Evolutionary conservation across 768 basidiomycete genomes (phyloP), one percentile per base, ranked within the genome.

Genomic region (Gymnopilus junonius): DNA sequence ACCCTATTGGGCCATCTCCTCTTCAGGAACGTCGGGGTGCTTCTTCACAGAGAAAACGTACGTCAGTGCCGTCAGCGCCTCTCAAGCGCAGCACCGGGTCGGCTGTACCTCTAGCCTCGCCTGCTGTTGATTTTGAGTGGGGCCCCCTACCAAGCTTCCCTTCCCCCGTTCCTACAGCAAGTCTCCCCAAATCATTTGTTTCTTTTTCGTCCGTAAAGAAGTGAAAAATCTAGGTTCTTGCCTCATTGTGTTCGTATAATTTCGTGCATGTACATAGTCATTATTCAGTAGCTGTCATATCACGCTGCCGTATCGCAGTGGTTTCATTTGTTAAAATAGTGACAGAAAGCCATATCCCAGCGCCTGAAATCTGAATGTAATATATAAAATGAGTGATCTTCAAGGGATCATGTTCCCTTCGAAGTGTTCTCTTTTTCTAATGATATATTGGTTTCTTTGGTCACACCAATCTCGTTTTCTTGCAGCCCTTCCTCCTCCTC

Each of bases 101-200:
- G 10, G 70, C 67, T 21, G 60, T 73, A 6, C 61, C 72, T 2
- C 54, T 75, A 14, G 59, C 76, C 5, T 62, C 80, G 21, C 67
- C 70, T 14, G 66, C 76, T 21, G 64, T 80, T 23, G 67, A 76
- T 1, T 87, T 88, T 71, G 80, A 84, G 65, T 89, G 88, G 88
- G 88, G 88, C 10, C 87, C 87, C 1, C 66, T 89, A 61, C 88
- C 88, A 3, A 76, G 57, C 20, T 83, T 83, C 59, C 69, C 73
- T 43, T 73, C 74, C 43, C 61, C 73, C 42, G 70, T 61, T 12
- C 65, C 69, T 12, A 37, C 71, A 12, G 48, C 62, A 17, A 65
- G 55, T 10, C 14, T 66, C 29, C 65, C 65, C 5, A 56, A 32
- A 10, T 54, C 68, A 27, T 67, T 73, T 56, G 53, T 68, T 17